Percentiles rank a stretch among this genome's conserved stretches.
phyloP scores from a whole-genome alignment of 208 protist species.

The Herpetomonas tarakana region DNA sequence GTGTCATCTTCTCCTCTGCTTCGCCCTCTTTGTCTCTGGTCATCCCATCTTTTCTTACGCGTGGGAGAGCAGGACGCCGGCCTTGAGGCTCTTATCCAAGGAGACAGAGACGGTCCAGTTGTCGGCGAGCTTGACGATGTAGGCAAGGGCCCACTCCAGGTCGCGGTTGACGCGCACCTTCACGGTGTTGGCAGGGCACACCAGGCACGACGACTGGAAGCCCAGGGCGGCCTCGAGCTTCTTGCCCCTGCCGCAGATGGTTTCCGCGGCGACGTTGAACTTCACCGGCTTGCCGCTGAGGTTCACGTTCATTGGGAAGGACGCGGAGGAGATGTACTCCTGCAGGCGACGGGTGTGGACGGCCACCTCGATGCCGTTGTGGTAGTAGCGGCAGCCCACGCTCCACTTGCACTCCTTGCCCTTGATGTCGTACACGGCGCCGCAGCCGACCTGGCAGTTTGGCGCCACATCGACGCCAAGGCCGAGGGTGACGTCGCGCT shows the following conservation, averaged over 20 bases:
- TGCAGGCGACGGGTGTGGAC: constrained; percentile 50
- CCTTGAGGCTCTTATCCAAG: constrained; percentile 54
- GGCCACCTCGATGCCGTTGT: constrained; percentile 35
- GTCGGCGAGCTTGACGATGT: constrained; percentile 61
- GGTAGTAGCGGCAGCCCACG: constrained; percentile 45
- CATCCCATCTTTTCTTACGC: constrained; percentile 38
- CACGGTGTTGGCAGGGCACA: constrained; percentile 61
- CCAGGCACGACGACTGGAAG: constrained; percentile 44
- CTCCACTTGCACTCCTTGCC: constrained; percentile 68
- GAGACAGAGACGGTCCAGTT: constrained; percentile 68
- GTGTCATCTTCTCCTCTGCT: too few relatives aligned
- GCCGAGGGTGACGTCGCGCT: constrained; percentile 51
- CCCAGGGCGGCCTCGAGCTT: constrained; percentile 32
- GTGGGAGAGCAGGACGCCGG: constrained; percentile 68
- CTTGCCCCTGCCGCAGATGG: constrained; percentile 34
- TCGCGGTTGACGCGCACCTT: constrained; percentile 63
- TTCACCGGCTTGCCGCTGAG: constrained; percentile 28
- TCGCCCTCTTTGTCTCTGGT: too few relatives aligned
- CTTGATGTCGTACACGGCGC: constrained; percentile 45
- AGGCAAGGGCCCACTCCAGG: constrained; percentile 54
- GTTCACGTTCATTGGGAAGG: constrained; percentile 29
- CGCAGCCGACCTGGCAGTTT: constrained; percentile 58
- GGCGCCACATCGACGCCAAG: constrained; percentile 48
- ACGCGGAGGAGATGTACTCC: constrained; percentile 45
- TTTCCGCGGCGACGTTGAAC: constrained; percentile 41